Base-by-base conservation (phyloP, 2,329 filamentous ascomycete genomes). In the Phaeoacremonium minimum region DNA sequence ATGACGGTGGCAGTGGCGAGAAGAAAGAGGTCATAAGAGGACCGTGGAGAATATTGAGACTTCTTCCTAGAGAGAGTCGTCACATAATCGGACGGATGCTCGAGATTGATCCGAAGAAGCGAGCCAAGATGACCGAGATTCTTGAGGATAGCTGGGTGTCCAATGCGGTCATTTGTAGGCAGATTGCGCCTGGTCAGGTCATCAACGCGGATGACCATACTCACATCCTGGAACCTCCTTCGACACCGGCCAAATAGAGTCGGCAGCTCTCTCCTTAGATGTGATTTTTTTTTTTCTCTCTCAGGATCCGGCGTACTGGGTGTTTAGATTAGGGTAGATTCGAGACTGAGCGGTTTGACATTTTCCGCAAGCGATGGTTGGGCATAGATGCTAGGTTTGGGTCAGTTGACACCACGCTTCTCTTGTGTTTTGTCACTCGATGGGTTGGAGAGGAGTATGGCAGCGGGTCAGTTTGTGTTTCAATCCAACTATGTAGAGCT, bases 61-160 rank as follows among this genome's bases (percentile, higher is more conserved):
- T 97, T 22, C 70, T 98, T 8, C 93, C 93, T 1, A 75, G 91
- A 41, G 93, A 97, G 62, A 94, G 85, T 46, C 75, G 93, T 35
- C 83, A 91, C 55, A 89, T 98, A 44, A 85, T 98, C 37, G 83
- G 87, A 30, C 77, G 86, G 39, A 98, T 98, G 93, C 75, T 98
- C 22, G 88, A 93, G 52, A 73, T 96, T 34, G 80, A 95, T 51
- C 88, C 90, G 0, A 84, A 79, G 54, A 83, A 85, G 46, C 79
- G 93, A 38, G 91, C 89, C 4, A 87, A 77, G 4, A 84, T 98
- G 69, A 73, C 83, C 16, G 89, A 98, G 52, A 86, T 98, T 14
- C 64, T 96, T 35, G 76, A 82, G 15, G 91, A 98, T 55, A 81
- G 84, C 13, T 98, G 93, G 93, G 80, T 97, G n/a, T 78, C 81